Evolutionary conservation across 345 rosid species (phyloP).

Genomic region (Dipteronia dyeriana): DNA sequence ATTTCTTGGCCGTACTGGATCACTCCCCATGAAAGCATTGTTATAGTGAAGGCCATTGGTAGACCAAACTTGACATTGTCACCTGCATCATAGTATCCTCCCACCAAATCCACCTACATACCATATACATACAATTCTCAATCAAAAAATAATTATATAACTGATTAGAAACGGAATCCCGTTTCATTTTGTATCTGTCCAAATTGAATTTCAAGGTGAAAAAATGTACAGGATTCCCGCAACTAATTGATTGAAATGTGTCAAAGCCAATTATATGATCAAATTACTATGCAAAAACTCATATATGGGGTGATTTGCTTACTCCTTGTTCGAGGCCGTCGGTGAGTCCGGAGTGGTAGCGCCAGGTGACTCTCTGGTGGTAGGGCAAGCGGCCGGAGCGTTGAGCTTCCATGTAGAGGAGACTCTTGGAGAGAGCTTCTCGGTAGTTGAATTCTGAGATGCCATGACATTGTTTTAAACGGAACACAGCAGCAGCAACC

Average conservation of each 20-base stretch:
- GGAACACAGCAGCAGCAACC: neutral
- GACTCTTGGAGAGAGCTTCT: conserved; percentile 57
- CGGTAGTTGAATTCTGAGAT: conserved; percentile 38
- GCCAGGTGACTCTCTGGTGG: conserved; percentile 63
- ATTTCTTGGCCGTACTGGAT: conserved; percentile 61
- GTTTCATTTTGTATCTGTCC: too few species aligned
- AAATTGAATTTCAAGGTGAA: too few species aligned
- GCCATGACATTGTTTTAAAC: neutral
- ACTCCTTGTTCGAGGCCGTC: conserved; percentile 76
- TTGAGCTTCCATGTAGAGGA: conserved; percentile 68
- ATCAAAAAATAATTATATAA: neutral
- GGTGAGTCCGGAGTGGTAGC: conserved; percentile 64
- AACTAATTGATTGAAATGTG: too few species aligned
- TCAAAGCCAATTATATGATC: too few species aligned
- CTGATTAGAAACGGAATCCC: too few species aligned
- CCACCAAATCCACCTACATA: conserved; percentile 77
- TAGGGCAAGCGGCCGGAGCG: conserved; percentile 65
- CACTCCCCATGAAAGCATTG: conserved; percentile 88
- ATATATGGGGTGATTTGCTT: conserved; percentile 9
- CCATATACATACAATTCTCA: neutral
- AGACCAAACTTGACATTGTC: conserved; percentile 91
- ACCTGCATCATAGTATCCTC: conserved; percentile 96
- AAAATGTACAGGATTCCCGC: too few species aligned
- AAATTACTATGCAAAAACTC: too few species aligned
- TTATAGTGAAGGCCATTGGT: conserved; percentile 86